These are phyloP conservation scores for Ottelia alismoides DNA, from an alignment of 106 monocot species.

Conservation along the genomic window DNA sequence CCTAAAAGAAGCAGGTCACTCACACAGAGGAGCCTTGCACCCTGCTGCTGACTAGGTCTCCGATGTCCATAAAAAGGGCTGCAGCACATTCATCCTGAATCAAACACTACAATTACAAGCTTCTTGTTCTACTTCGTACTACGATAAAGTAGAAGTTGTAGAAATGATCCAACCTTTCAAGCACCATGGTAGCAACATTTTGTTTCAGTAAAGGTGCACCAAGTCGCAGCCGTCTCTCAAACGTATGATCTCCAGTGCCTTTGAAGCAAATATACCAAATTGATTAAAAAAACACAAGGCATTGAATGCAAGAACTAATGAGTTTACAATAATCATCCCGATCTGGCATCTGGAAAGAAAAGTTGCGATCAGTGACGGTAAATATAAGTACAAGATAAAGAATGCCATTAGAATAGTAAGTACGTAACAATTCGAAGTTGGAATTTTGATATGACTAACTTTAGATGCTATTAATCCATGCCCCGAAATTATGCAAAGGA, in stretches of 20 bases:
- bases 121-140: not conserved
- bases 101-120: conserved; percentile 14
- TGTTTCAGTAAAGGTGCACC: conserved; percentile 90
- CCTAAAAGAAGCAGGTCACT: conserved; percentile 93
- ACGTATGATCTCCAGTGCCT: conserved; percentile 98
- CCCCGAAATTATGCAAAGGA: too few species aligned
- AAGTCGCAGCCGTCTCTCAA: conserved; percentile 83
- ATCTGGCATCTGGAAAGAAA: too few species aligned
- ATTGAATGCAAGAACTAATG: too few species aligned
- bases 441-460: too few species aligned
- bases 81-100: conserved; percentile 37
- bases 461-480: too few species aligned
- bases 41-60: conserved; percentile 75
- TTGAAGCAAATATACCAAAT: too few species aligned
- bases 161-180: conserved; percentile 59
- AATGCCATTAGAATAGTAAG: too few species aligned
- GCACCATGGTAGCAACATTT: conserved; percentile 98
- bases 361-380: too few species aligned
- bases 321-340: too few species aligned
- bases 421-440: too few species aligned
- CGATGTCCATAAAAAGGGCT: conserved; percentile 96
- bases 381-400: too few species aligned
- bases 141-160: not conserved
- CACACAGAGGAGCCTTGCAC: conserved; percentile 90
- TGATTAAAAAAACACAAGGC: too few species aligned